Conservation (phyloP, 2,329 filamentous ascomycete genomes). For the Monosporascus sp. region DNA sequence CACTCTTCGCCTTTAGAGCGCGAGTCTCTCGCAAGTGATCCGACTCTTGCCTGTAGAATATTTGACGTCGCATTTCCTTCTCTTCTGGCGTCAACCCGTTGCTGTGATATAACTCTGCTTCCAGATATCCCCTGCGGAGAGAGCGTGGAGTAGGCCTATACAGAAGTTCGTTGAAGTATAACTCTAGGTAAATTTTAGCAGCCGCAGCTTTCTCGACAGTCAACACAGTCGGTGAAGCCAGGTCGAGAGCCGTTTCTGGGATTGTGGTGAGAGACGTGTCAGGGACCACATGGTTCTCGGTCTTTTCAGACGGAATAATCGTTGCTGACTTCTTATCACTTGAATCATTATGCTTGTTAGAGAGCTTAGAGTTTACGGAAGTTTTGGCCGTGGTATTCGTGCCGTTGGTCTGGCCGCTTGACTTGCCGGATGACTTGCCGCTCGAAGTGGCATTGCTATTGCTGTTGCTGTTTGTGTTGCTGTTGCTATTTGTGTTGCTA, state of each 20-base stretch:
- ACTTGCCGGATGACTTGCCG: conserved; percentile 23
- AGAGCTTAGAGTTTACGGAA: conserved; percentile 37
- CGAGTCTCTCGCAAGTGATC: conserved; percentile 70
- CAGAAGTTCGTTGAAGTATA: conserved; percentile 70
- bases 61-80: conserved; percentile 44
- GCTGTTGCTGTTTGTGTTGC: conserved; percentile 15
- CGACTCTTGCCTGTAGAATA: conserved; percentile 64
- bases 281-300: conserved; percentile 15
- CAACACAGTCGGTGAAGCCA: conserved; percentile 29
- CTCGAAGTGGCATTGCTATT: conserved; percentile 25
- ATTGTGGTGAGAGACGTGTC: conserved; percentile 26
- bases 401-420: conserved; percentile 17
- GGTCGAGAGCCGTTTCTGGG: conserved; percentile 27
- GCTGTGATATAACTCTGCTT: conserved; percentile 54
- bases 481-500: conserved; percentile 16
- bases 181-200: conserved; percentile 83
- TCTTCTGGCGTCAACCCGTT: conserved; percentile 51
- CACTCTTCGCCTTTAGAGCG: conserved; percentile 59
- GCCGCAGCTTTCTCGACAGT: conserved; percentile 77
- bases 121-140: conserved; percentile 56
- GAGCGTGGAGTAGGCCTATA: conserved; percentile 52
- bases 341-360: conserved; percentile 22
- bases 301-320: conserved; percentile 21
- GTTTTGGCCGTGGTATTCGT: conserved; percentile 31
- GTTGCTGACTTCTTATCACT: conserved; percentile 24